These are phyloP conservation scores for Arabidopsis suecica DNA, from an alignment of 345 rosid genomes.

Conservation along the genomic window DNA sequence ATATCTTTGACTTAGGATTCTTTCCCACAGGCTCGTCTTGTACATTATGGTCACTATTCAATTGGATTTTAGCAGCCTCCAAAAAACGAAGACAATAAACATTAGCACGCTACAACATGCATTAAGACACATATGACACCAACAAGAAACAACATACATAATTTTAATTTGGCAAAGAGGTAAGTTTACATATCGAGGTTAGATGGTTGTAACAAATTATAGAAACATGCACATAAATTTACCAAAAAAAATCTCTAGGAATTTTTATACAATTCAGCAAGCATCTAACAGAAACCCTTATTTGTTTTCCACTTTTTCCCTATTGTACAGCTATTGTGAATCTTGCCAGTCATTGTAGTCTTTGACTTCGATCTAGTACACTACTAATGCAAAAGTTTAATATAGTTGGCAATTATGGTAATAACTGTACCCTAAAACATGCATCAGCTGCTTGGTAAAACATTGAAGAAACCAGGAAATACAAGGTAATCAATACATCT, in stretches of 20 bases:
- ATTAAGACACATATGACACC: slow-evolving; percentile 19
- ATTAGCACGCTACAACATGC: slow-evolving; percentile 31
- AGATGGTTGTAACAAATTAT: slow-evolving; percentile 11
- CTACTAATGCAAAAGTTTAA: slow-evolving; percentile 25
- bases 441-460: slow-evolving; percentile 31
- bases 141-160: slow-evolving; percentile 27
- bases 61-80: slow-evolving; percentile 77
- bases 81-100: slow-evolving; percentile 31
- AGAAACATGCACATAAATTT: slow-evolving; percentile 17
- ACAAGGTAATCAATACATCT: slow-evolving; percentile 27
- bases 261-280: slow-evolving; percentile 15
- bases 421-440: slow-evolving; percentile 20
- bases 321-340: slow-evolving; percentile 27
- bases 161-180: slow-evolving; percentile 19
- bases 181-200: slow-evolving; percentile 22
- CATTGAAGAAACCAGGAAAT: slow-evolving; percentile 29
- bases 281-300: slow-evolving; percentile 26
- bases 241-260: not conserved
- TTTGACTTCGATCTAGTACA: slow-evolving; percentile 30
- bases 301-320: not conserved
- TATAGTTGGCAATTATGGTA: slow-evolving; percentile 23
- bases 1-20: slow-evolving; percentile 57
- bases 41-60: slow-evolving; percentile 57
- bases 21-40: slow-evolving; percentile 60
- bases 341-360: slow-evolving; percentile 31